Percentiles rank a stretch among this genome's conserved stretches.
Evolutionary conservation across 371 early-diverging fungal species (phyloP).

Genomic region (Lichtheimia corymbifera): DNA sequence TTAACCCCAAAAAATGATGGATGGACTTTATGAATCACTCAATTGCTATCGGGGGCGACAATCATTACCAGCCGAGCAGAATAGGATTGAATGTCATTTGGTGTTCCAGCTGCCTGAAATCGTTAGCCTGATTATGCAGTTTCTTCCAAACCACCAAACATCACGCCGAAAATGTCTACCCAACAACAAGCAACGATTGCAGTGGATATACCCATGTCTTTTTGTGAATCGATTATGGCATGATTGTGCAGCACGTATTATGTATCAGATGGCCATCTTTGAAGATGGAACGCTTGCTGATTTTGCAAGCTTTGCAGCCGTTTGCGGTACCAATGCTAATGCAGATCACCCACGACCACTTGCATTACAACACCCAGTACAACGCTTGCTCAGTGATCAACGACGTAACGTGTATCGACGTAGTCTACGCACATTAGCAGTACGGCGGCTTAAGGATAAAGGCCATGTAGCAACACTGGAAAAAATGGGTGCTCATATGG

Average conservation of each 20-base stretch:
- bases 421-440: constrained; percentile 30
- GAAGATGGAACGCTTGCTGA: constrained; percentile 25
- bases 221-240: constrained; percentile 47
- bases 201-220: constrained; percentile 32
- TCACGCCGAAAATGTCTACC: too few relatives aligned
- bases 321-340: background rate
- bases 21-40: background rate
- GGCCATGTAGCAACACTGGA: constrained; percentile 30
- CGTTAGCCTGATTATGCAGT: constrained; percentile 31
- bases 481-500: constrained; percentile 19
- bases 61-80: background rate
- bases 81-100: constrained; percentile 13
- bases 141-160: background rate
- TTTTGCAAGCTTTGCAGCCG: constrained; percentile 16
- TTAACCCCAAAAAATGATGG: too few relatives aligned
- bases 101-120: constrained; percentile 40
- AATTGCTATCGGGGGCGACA: background rate
- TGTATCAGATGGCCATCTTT: constrained; percentile 38
- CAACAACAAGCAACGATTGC: constrained; percentile 10
- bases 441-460: constrained; percentile 42
- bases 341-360: too few relatives aligned
- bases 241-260: constrained; percentile 32
- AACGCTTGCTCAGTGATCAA: too few relatives aligned
- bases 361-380: too few relatives aligned
- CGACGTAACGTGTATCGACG: constrained; percentile 21